These are phyloP conservation scores for Tilletia indica DNA, from an alignment of 1,284 basidiomycete species.

Conservation along the genomic window DNA sequence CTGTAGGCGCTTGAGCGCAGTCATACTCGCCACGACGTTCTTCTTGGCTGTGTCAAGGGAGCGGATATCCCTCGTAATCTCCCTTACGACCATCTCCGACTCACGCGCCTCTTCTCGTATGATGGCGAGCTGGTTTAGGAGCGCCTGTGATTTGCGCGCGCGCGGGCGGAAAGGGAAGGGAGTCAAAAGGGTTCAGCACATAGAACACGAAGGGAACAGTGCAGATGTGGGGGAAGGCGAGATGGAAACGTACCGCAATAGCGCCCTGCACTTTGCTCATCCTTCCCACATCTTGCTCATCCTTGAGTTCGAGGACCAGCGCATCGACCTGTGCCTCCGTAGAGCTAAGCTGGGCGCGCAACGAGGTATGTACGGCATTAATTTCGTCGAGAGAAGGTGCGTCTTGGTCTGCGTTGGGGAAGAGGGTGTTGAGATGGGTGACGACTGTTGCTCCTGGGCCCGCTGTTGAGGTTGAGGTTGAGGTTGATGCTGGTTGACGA, in stretches of 20 bases:
- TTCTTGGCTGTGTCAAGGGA: conserved; percentile 89
- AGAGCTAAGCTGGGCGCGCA: conserved; percentile 60
- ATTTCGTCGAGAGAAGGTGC: conserved; percentile 24
- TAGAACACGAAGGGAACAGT: not conserved
- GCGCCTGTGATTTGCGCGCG: conserved; percentile 63
- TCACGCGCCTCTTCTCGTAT: conserved; percentile 75
- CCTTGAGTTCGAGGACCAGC: conserved; percentile 68
- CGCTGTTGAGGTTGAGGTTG: not conserved
- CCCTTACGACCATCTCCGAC: conserved; percentile 88
- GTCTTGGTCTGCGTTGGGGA: conserved; percentile 9
- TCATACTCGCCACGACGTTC: conserved; percentile 77
- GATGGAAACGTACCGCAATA: conserved; percentile 69
- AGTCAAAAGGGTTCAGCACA: conserved; percentile 67
- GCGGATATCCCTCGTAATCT: conserved; percentile 96
- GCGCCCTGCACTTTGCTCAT: conserved; percentile 88
- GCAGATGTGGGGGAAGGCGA: not conserved
- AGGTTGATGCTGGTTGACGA: not conserved
- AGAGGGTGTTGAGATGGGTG: conserved; percentile 10
- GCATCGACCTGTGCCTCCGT: conserved; percentile 72
- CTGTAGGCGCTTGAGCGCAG: conserved; percentile 81
- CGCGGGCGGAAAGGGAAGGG: not conserved
- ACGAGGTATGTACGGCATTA: conserved; percentile 61
- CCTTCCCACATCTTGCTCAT: conserved; percentile 75
- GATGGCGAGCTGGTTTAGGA: conserved; percentile 86
- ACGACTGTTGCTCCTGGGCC: not conserved